Percentiles rank a stretch among this genome's conserved stretches.
phyloP scores from a whole-genome alignment of 1,284 basidiomycete genomes.

The Takashimella koratensis region DNA sequence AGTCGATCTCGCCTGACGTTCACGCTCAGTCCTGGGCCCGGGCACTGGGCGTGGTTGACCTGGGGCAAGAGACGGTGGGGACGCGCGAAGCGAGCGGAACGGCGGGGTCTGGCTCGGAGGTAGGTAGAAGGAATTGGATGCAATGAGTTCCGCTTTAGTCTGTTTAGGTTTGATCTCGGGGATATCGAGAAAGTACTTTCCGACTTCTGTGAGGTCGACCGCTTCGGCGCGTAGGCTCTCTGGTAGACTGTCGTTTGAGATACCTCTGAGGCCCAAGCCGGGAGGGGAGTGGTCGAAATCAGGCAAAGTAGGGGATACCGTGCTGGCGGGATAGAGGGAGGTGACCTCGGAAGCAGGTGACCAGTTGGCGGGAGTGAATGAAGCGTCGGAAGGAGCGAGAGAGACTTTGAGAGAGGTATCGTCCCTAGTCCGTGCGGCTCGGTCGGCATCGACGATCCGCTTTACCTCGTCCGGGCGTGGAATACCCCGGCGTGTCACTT shows the following conservation, averaged over 20 bases:
- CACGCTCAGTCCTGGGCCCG: background rate
- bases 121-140: conserved; percentile 5
- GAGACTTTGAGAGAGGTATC: background rate
- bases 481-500: background rate
- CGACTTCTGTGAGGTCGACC: background rate
- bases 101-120: conserved; percentile 1
- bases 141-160: background rate
- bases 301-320: background rate
- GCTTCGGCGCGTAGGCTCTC: background rate
- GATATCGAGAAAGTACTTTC: background rate
- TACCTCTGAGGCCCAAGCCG: background rate
- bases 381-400: background rate
- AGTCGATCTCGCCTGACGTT: background rate
- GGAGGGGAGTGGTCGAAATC: background rate
- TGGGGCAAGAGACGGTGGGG: background rate
- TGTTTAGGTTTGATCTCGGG: background rate
- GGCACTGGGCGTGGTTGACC: background rate
- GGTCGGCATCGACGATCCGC: background rate
- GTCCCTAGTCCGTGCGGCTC: background rate
- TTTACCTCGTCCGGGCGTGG: background rate
- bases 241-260: background rate
- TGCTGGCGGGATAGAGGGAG: background rate
- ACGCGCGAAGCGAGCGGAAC: background rate
- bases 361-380: background rate
- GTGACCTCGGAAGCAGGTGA: background rate